Evolutionary conservation across 768 basidiomycete genomes (phyloP).

Genomic region (Rhizopogon roseolus): DNA sequence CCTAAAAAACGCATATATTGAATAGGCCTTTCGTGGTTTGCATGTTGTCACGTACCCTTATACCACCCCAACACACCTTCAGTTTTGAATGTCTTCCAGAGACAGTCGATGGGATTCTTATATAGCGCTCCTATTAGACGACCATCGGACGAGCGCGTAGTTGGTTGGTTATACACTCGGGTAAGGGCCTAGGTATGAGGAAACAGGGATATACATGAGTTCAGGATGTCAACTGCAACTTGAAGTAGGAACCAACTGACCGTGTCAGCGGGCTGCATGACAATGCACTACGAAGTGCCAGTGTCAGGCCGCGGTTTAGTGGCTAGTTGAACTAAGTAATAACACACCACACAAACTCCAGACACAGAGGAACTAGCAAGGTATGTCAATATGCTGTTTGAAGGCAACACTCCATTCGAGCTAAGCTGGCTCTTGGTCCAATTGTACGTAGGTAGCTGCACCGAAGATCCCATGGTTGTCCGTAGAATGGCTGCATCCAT

Average conservation of each 20-base stretch:
- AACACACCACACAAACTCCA: constrained; percentile 84
- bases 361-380: constrained; percentile 85
- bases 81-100: constrained; percentile 90
- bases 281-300: constrained; percentile 52
- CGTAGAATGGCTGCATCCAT: constrained; percentile 91
- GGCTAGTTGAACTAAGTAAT: not conserved
- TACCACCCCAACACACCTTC: constrained; percentile 96
- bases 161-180: constrained; percentile 95
- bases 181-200: constrained; percentile 63
- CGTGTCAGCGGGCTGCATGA: constrained; percentile 95
- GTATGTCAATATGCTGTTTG: constrained; percentile 83
- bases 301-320: not conserved
- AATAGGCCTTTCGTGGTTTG: not conserved
- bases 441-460: constrained; percentile 95
- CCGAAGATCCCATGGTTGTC: constrained; percentile 93
- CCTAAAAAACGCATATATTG: constrained; percentile 37
- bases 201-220: not conserved
- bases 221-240: constrained; percentile 1
- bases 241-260: constrained; percentile 36
- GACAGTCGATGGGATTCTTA: constrained; percentile 89
- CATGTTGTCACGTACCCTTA: constrained; percentile 54
- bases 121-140: constrained; percentile 73
- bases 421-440: constrained; percentile 83
- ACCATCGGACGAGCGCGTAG: constrained; percentile 64
- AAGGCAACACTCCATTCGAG: constrained; percentile 59